A percentile compares a stretch with the other conserved stretches of the same genome.
phyloP scores from a whole-genome alignment of 345 rosid genomes.

The Excoecaria cochinchinensis region DNA sequence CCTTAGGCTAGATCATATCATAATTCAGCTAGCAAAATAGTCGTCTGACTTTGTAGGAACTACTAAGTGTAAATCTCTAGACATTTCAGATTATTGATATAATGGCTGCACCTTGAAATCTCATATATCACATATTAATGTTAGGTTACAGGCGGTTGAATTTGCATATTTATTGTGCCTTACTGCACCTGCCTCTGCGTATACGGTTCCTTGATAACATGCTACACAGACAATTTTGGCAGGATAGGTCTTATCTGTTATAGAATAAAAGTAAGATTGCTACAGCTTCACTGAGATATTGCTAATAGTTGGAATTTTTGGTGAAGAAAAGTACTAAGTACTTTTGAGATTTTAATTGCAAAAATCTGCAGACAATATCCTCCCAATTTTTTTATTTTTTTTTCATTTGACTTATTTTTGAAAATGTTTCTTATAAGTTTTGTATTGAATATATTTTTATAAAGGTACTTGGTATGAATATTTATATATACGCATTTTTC shows the following conservation, averaged over 20 bases:
- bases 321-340: too few relatives aligned
- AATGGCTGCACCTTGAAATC: neutral
- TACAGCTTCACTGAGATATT: too few relatives aligned
- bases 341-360: too few relatives aligned
- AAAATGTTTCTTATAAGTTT: too few relatives aligned
- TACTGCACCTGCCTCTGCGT: neutral
- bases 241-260: neutral
- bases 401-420: too few relatives aligned
- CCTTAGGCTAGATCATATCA: slow-evolving; percentile 15
- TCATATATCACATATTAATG: neutral
- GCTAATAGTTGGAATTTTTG: too few relatives aligned
- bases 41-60: slow-evolving; percentile 21
- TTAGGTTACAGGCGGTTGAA: neutral
- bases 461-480: too few relatives aligned
- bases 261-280: too few relatives aligned
- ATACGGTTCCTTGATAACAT: neutral
- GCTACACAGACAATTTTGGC: neutral
- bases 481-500: too few relatives aligned
- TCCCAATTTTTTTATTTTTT: too few relatives aligned
- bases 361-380: too few relatives aligned
- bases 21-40: slow-evolving; percentile 11
- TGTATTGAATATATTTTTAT: too few relatives aligned
- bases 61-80: neutral
- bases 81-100: neutral
- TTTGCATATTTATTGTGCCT: neutral